These are phyloP conservation scores for Trichoderma erinaceum DNA, from an alignment of 495 filamentous ascomycete species.

Conservation along the genomic window DNA sequence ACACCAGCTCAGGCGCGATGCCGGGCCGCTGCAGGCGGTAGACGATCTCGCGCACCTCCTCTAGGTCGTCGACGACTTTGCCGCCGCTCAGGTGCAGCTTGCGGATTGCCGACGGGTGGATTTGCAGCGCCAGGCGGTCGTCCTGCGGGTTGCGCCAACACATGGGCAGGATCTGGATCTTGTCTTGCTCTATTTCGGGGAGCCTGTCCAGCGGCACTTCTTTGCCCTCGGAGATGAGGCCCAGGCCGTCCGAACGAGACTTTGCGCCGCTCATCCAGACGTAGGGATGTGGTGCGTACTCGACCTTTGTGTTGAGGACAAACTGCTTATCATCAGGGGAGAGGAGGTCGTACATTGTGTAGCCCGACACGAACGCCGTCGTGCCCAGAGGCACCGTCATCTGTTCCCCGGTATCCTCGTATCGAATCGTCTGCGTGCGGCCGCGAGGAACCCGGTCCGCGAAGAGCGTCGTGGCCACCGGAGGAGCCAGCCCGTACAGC, in stretches of 20 bases:
- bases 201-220: conserved; percentile 53
- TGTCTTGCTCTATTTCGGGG: conserved; percentile 54
- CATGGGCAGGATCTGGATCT: conserved; percentile 65
- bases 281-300: conserved; percentile 72
- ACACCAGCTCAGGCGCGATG: conserved; percentile 60
- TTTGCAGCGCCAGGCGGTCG: conserved; percentile 58
- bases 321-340: conserved; percentile 60
- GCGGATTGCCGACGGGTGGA: conserved; percentile 62
- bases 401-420: conserved; percentile 65
- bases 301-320: conserved; percentile 54
- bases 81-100: conserved; percentile 58
- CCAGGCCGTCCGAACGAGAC: conserved; percentile 59
- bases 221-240: conserved; percentile 53
- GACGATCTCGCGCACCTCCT: conserved; percentile 58
- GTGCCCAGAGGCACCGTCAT: conserved; percentile 64
- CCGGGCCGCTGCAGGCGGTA: conserved; percentile 64
- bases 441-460: conserved; percentile 61
- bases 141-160: conserved; percentile 67
- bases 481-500: conserved; percentile 64
- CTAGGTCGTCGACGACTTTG: conserved; percentile 57
- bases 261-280: conserved; percentile 67
- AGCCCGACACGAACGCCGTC: conserved; percentile 66
- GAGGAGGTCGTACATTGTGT: conserved; percentile 57
- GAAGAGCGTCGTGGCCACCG: conserved; percentile 61
- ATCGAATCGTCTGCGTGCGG: conserved; percentile 57